Evolutionary conservation across 2,329 filamentous ascomycete genomes (phyloP).

Genomic region (Cladosporium cucumerinum): DNA sequence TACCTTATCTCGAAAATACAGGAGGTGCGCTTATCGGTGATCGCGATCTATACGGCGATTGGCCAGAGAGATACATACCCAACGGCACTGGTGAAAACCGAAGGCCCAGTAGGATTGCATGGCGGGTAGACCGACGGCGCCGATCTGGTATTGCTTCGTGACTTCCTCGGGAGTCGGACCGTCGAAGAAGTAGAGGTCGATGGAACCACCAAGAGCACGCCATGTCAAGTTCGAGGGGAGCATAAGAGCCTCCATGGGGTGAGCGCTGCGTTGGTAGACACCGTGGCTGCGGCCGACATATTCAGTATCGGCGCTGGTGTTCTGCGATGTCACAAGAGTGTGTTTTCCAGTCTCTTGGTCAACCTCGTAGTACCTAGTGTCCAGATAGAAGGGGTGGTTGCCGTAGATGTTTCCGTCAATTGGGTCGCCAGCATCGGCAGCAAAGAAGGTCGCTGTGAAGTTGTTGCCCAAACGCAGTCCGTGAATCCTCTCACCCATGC

Average conservation of each 20-base stretch:
- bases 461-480: conserved; percentile 70
- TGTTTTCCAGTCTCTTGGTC: conserved; percentile 44
- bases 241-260: conserved; percentile 70
- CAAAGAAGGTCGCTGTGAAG: conserved; percentile 65
- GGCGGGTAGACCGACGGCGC: conserved; percentile 64
- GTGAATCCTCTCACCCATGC: conserved; percentile 70
- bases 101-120: conserved; percentile 71
- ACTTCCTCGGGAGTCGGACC: conserved; percentile 67
- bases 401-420: conserved; percentile 70
- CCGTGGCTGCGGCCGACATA: conserved; percentile 71
- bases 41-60: neutral
- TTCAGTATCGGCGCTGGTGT: conserved; percentile 50
- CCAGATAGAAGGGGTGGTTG: conserved; percentile 73
- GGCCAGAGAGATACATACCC: conserved; percentile 38
- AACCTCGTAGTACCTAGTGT: conserved; percentile 69
- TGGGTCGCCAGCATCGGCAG: conserved; percentile 64
- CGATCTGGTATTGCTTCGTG: conserved; percentile 66
- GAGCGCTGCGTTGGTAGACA: conserved; percentile 72
- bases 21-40: neutral
- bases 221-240: conserved; percentile 64
- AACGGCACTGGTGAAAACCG: conserved; percentile 79
- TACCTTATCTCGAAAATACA: neutral
- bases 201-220: conserved; percentile 69
- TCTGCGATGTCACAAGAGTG: conserved; percentile 52
- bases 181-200: conserved; percentile 77